phyloP scores from a whole-genome alignment of 2,329 filamentous ascomycete species.

The Sordariomycetes sp. region DNA sequence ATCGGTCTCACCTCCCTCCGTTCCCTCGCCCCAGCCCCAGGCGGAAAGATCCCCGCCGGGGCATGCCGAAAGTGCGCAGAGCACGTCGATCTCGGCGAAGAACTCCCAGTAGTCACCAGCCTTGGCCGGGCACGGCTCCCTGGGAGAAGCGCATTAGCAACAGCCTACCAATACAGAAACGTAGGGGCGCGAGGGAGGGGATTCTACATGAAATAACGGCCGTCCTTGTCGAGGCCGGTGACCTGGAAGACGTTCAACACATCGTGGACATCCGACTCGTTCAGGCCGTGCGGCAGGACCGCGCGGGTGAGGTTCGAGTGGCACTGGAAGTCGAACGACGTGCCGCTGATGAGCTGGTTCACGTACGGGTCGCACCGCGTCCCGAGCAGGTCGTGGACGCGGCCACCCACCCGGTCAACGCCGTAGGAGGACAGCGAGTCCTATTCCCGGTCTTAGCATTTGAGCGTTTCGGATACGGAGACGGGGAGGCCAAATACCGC shows the following conservation, averaged over 20 bases:
- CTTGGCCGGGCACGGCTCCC: slow-evolving; percentile 38
- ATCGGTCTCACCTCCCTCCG: slow-evolving; percentile 44
- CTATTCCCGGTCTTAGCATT: slow-evolving; percentile 33
- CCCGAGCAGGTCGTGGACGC: slow-evolving; percentile 69
- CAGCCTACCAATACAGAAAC: no score
- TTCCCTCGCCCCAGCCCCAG: slow-evolving; percentile 64
- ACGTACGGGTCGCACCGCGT: slow-evolving; percentile 82
- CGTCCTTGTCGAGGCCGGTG: slow-evolving; percentile 61
- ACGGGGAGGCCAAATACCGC: slow-evolving; percentile 7
- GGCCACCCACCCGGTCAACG: slow-evolving; percentile 50
- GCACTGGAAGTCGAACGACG: slow-evolving; percentile 70
- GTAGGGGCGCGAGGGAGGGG: no score
- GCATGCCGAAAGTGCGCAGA: slow-evolving; percentile 56
- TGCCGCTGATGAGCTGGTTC: slow-evolving; percentile 60
- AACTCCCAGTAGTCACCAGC: slow-evolving; percentile 59
- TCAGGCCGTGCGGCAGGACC: slow-evolving; percentile 55
- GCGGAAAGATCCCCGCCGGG: slow-evolving; percentile 70
- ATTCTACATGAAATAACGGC: slow-evolving; percentile 63
- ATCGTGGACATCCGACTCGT: slow-evolving; percentile 70
- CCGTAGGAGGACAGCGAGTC: slow-evolving; percentile 58
- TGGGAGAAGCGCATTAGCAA: background rate
- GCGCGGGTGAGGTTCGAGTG: slow-evolving; percentile 73
- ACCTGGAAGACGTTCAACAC: slow-evolving; percentile 83
- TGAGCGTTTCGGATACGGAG: background rate
- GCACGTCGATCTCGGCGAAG: slow-evolving; percentile 66